Conservation (phyloP, 225 moss, liverwort and hornwort species). For the Marchantia polymorpha region DNA sequence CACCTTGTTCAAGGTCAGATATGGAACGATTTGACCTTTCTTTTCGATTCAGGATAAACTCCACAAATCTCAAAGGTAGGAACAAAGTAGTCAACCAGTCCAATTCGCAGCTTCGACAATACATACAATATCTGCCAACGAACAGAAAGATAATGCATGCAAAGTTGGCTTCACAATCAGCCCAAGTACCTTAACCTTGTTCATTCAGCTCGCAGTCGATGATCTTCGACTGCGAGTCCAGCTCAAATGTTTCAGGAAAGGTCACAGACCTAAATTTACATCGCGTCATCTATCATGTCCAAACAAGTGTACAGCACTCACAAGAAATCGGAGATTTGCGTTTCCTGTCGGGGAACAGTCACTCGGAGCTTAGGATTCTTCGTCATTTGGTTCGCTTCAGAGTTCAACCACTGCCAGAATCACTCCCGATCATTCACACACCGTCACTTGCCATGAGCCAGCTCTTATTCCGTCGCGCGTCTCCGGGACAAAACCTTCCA, state of each 20-base stretch:
- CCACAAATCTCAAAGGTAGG: not conserved
- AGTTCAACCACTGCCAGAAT: not conserved
- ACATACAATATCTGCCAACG: not conserved
- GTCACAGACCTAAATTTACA: not conserved
- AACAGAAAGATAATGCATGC: not conserved
- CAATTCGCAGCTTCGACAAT: not conserved
- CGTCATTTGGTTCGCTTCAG: constrained; percentile 20
- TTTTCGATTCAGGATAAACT: not conserved
- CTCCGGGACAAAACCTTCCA: not conserved
- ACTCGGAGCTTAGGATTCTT: constrained; percentile 23
- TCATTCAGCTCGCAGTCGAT: not conserved
- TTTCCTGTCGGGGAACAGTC: constrained; percentile 37
- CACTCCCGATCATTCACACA: constrained; percentile 13
- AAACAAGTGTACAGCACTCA: constrained; percentile 11
- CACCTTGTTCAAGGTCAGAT: not conserved
- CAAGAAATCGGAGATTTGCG: constrained; percentile 41
- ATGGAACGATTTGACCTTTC: not conserved
- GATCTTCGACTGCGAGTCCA: not conserved
- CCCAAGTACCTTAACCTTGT: not conserved
- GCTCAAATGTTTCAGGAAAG: not conserved
- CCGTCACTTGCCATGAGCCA: constrained; percentile 9
- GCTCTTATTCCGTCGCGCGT: not conserved
- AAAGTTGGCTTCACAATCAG: not conserved
- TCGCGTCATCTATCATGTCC: not conserved
- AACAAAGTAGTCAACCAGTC: not conserved